These are phyloP conservation scores for Polyporus tsugae DNA, from an alignment of 1,284 basidiomycete genomes.

Conservation along the genomic window DNA sequence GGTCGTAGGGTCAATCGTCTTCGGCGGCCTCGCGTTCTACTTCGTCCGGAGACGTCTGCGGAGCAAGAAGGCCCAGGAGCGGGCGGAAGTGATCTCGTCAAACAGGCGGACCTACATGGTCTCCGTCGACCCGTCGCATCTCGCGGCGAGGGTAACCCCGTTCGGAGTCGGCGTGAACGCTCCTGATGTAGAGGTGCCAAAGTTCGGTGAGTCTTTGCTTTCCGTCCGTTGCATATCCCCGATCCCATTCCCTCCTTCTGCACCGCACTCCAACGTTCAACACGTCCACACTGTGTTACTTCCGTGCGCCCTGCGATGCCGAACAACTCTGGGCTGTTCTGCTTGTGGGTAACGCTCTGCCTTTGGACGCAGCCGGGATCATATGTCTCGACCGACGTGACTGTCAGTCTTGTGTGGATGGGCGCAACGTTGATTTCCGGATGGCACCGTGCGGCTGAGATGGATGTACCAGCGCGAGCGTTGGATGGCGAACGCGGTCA, in stretches of 20 bases:
- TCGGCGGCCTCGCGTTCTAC: conserved; percentile 32
- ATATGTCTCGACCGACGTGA: neutral
- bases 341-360: neutral
- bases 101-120: conserved; percentile 32
- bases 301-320: neutral
- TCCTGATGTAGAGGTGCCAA: conserved; percentile 32
- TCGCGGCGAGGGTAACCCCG: conserved; percentile 39
- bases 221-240: neutral
- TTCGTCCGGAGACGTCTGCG: conserved; percentile 30
- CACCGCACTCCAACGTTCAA: neutral
- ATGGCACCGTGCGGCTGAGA: neutral
- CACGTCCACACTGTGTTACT: neutral
- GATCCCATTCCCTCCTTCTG: neutral
- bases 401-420: neutral
- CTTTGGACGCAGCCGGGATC: neutral
- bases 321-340: neutral
- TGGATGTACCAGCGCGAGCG: neutral
- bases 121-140: conserved; percentile 35
- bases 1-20: conserved; percentile 29
- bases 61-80: conserved; percentile 15
- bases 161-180: conserved; percentile 33
- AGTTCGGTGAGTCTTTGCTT: conserved; percentile 34
- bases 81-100: conserved; percentile 26
- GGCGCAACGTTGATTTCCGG: neutral
- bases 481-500: neutral